phyloP scores from a whole-genome alignment of 2,329 filamentous ascomycete species.

The Epichloe baconii region DNA sequence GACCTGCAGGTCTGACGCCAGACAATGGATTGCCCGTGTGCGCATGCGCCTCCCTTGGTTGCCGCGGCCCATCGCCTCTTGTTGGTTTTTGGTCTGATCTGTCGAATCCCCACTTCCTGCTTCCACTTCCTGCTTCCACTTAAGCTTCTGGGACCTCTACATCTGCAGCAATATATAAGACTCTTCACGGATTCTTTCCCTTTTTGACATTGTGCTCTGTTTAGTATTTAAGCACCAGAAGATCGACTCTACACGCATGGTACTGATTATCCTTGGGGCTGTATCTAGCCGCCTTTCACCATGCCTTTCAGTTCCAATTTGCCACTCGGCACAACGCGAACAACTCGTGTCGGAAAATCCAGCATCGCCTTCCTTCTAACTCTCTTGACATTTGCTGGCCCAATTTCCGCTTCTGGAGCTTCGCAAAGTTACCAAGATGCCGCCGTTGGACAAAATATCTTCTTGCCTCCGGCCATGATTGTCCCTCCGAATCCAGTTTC shows the following conservation, averaged over 20 bases:
- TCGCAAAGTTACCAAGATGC: constrained; percentile 18
- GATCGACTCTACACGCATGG: neutral
- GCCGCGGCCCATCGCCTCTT: too few relatives aligned
- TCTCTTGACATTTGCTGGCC: constrained; percentile 46
- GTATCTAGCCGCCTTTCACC: constrained; percentile 2
- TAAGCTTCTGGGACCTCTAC: too few relatives aligned
- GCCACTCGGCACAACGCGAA: constrained; percentile 12
- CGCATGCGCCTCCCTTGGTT: too few relatives aligned
- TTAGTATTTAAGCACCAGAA: neutral
- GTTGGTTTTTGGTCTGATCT: too few relatives aligned
- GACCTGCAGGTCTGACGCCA: too few relatives aligned
- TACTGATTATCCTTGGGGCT: neutral
- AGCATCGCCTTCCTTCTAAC: constrained; percentile 52
- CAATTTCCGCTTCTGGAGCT: constrained; percentile 21
- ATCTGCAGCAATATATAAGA: too few relatives aligned
- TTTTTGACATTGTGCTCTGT: too few relatives aligned
- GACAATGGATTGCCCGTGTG: too few relatives aligned
- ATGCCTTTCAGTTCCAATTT: neutral
- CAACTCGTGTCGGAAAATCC: constrained; percentile 47
- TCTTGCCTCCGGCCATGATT: constrained; percentile 27
- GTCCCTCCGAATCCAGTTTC: constrained; percentile 30
- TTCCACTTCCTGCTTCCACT: too few relatives aligned
- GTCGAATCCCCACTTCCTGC: too few relatives aligned
- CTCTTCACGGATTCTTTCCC: too few relatives aligned
- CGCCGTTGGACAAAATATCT: constrained; percentile 26